Evolutionary conservation across 2,329 filamentous ascomycete genomes (phyloP).

Genomic region (Domatiomyces globalis): DNA sequence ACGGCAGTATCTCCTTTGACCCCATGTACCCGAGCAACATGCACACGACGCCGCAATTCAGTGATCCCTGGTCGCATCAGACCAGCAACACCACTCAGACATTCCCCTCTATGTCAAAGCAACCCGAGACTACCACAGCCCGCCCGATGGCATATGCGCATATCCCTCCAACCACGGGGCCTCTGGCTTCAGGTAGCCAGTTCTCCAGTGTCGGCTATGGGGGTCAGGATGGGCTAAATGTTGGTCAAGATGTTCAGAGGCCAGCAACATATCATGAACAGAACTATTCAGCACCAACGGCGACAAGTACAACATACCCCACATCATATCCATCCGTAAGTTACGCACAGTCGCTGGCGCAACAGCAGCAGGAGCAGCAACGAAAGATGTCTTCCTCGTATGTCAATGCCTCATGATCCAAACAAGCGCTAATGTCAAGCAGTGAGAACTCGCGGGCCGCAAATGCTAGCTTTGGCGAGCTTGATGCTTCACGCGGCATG

Average conservation of each 20-base stretch:
- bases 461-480: conserved; percentile 65
- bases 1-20: conserved; percentile 63
- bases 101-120: conserved; percentile 43
- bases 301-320: conserved; percentile 39
- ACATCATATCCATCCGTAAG: conserved; percentile 63
- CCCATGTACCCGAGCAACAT: conserved; percentile 57
- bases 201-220: conserved; percentile 49
- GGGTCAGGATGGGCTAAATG: conserved; percentile 52
- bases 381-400: conserved; percentile 75
- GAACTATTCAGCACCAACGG: conserved; percentile 50
- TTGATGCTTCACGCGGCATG: conserved; percentile 90
- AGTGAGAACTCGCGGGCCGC: conserved; percentile 31
- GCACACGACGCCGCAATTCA: conserved; percentile 56
- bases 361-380: conserved; percentile 36
- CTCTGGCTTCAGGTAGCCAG: conserved; percentile 55
- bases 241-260: conserved; percentile 64
- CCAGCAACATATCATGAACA: conserved; percentile 57
- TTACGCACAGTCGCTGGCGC: conserved; percentile 50
- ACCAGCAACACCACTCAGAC: conserved; percentile 40
- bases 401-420: conserved; percentile 37
- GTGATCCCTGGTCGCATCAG: conserved; percentile 70
- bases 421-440: background rate
- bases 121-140: conserved; percentile 41
- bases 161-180: conserved; percentile 57
- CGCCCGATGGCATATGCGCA: conserved; percentile 56